phyloP scores from a whole-genome alignment of 176 grass and related monocot species.

The Zea luxurians region DNA sequence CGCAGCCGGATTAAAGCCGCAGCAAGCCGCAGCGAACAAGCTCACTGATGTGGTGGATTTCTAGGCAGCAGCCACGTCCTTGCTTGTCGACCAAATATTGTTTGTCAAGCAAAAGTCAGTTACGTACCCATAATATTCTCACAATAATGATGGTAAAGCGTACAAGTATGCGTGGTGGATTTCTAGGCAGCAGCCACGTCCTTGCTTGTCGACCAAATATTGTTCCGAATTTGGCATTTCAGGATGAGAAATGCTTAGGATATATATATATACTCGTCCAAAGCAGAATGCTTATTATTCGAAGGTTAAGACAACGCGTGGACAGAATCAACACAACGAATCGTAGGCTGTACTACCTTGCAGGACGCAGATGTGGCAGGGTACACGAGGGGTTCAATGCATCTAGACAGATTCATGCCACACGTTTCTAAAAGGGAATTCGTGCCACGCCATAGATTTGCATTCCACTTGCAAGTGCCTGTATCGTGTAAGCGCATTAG shows the following conservation, averaged over 20 bases:
- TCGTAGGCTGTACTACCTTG: neutral
- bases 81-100: too few relatives aligned
- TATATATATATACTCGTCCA: neutral
- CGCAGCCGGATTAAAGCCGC: too few relatives aligned
- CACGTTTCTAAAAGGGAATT: neutral
- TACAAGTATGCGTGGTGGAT: too few relatives aligned
- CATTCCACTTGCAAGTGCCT: slow-evolving; percentile 30
- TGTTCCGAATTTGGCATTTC: too few relatives aligned
- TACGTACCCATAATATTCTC: neutral
- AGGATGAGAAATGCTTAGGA: too few relatives aligned
- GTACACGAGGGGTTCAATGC: neutral
- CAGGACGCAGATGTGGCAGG: slow-evolving; percentile 11
- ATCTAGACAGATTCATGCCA: slow-evolving; percentile 31
- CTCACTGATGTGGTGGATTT: too few relatives aligned
- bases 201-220: too few relatives aligned
- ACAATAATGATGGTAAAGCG: neutral
- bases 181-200: too few relatives aligned
- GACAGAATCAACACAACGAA: neutral
- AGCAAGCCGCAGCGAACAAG: too few relatives aligned
- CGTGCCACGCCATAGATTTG: slow-evolving; percentile 26
- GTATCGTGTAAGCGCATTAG: slow-evolving; percentile 52
- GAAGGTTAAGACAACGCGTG: slow-evolving; percentile 4
- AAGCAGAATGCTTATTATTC: neutral
- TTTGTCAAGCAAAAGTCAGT: neutral
- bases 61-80: too few relatives aligned